Evolutionary conservation across 2,329 filamentous ascomycete genomes (phyloP), one percentile per base, ranked within the genome.

Genomic region (Amauroascus niger): DNA sequence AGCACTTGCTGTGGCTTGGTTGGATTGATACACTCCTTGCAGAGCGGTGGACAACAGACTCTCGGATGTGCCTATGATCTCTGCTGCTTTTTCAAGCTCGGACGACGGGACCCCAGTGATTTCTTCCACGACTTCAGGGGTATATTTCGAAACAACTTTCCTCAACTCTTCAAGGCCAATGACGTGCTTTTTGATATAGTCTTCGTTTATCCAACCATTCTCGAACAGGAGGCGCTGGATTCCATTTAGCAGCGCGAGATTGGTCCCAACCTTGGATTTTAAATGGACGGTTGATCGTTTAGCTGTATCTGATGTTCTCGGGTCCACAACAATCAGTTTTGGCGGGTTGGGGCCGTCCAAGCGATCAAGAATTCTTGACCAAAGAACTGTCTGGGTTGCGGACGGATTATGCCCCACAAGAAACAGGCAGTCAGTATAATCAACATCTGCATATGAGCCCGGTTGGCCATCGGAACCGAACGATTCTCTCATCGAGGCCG

Each of bases 11-110:
- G 69, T 71, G n/a, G 67, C 67, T 55, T 71, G 69, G 59, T 71
- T 68, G 1, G 68, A 69, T 56, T 71, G 69, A 52, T 71, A 71
- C 4, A 71, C 69, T 2, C 69, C 69, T 55, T 71, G 69, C 0
- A 72, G 56, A 1, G 66, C 67, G 3, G 69, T 70, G 1, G 69
- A 71, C 7, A 71, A 57, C 1, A 71, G 60, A 20, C 58, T 65
- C 9, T 55, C 57, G 0, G 64, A 58, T 5, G 61, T 67, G 6
- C 68, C 67, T 3, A 71, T 60, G 39, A 71, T 66, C 20, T 58
- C 48, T 1, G 67, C 67, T 5, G 68, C 65, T 35, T 67, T 55
- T 50, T 65, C 50, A 1, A 71, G 59, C 26, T 67, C 52, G 14
- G 32, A 24, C 6, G 48, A 53, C 1, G 67, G 63, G 1, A 71